These are phyloP conservation scores for Entophlyctis luteolus DNA, from an alignment of 192 early-diverging fungal genomes.

Conservation along the genomic window DNA sequence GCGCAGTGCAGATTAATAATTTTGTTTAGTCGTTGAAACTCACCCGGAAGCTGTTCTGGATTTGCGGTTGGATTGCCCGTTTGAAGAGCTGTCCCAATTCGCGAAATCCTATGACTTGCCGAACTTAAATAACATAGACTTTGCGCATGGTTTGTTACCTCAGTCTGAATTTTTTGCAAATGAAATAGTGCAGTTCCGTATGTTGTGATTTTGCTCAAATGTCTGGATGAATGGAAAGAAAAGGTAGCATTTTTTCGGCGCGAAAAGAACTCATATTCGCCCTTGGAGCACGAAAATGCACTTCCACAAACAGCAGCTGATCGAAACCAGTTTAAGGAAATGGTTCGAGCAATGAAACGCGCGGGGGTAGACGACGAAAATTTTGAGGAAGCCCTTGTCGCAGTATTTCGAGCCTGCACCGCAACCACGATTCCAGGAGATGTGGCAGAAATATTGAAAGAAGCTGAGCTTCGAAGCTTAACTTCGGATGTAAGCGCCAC, in stretches of 20 bases:
- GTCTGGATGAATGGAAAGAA: slow-evolving; percentile 69
- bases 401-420: slow-evolving; percentile 60
- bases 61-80: slow-evolving; percentile 79
- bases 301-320: slow-evolving; percentile 60
- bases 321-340: slow-evolving; percentile 61
- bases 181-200: slow-evolving; percentile 60
- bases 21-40: slow-evolving; percentile 74
- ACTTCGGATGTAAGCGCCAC: slow-evolving; percentile 54
- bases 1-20: slow-evolving; percentile 5
- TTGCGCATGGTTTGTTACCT: slow-evolving; percentile 52
- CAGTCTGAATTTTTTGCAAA: neutral
- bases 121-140: slow-evolving; percentile 60
- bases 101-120: slow-evolving; percentile 66
- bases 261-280: neutral
- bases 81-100: slow-evolving; percentile 63
- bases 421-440: slow-evolving; percentile 46
- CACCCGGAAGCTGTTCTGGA: slow-evolving; percentile 75
- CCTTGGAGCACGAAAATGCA: slow-evolving; percentile 51
- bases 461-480: slow-evolving; percentile 36
- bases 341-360: slow-evolving; percentile 42
- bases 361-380: slow-evolving; percentile 69
- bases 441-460: slow-evolving; percentile 53
- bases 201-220: slow-evolving; percentile 74
- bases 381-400: slow-evolving; percentile 78
- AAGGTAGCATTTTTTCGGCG: slow-evolving; percentile 38